Conservation (phyloP, 371 early-diverging fungal genomes). For the Nematocida ironsii region DNA sequence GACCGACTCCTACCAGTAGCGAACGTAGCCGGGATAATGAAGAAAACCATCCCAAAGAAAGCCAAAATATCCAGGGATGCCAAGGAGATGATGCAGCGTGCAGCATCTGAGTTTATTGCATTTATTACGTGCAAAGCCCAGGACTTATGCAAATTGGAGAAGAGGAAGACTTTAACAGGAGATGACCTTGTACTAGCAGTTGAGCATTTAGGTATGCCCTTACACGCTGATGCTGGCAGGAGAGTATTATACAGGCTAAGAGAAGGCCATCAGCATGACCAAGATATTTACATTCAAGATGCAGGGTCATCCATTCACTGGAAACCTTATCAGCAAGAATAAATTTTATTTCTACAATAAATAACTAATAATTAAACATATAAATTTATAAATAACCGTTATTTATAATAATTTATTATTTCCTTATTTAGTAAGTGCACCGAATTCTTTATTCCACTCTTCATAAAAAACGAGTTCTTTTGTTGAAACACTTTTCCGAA, state of each 20-base stretch:
- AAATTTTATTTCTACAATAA: neutral
- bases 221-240: constrained; percentile 76
- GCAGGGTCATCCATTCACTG: constrained; percentile 25
- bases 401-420: neutral
- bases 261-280: constrained; percentile 49
- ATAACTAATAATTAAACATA: too few relatives aligned
- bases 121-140: constrained; percentile 88
- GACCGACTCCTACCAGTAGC: constrained; percentile 89
- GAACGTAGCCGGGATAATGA: constrained; percentile 97
- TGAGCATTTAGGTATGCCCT: constrained; percentile 93
- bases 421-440: constrained; percentile 1
- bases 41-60: constrained; percentile 86
- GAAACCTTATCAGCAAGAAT: constrained; percentile 43
- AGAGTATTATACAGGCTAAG: constrained; percentile 51
- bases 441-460: constrained; percentile 72
- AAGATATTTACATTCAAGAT: neutral
- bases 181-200: constrained; percentile 98
- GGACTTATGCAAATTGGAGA: constrained; percentile 72
- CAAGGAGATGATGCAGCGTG: constrained; percentile 93
- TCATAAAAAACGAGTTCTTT: constrained; percentile 78
- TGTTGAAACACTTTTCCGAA: constrained; percentile 78
- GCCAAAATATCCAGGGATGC: constrained; percentile 98
- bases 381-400: neutral
- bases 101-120: constrained; percentile 96
- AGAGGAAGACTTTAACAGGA: constrained; percentile 97